Base-by-base conservation (phyloP, 2,329 filamentous ascomycete genomes). In the Trichoderma polysporum region DNA sequence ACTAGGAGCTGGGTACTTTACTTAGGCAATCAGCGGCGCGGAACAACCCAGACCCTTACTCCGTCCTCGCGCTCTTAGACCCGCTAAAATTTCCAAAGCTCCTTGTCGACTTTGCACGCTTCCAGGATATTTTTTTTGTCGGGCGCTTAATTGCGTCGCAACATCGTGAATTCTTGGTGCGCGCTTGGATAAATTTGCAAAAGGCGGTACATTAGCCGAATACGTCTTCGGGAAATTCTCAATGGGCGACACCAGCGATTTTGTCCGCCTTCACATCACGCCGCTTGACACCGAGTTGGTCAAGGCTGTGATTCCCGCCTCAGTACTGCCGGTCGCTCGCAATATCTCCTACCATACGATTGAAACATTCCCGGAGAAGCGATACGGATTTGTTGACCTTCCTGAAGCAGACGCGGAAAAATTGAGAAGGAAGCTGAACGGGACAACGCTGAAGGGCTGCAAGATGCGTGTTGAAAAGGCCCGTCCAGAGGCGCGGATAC, bases 331-430 rank as follows among this genome's bases (percentile, higher is more conserved):
- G 15, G 82, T 82, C 53, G 92, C 92, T 22, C 88, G 88, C 69
- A 92, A 93, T 75, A 86, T 97, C 61, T 97, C 94, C n/a, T 97
- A 90, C 79, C 94, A 98, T 79, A 83, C 84, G 5, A 81, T 97
- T 71, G 87, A 93, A 75, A 94, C 94, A 0, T 97, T 97, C 70
- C 94, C 94, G 15, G 95, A 99, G 71, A 91, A 88, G 76, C 90
- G 87, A 62, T 99, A 93, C 87, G 95, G 94, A 66, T 99, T 91
- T 80, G 83, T 98, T 68, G 93, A 96, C 54, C 80, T 99, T 41
- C 94, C 94, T 0, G 80, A 77, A 3, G 86, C 88, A 79, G 93
- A 97, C 71, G 95, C 94, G 10, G 91, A 94, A n/a, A 97, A 93
- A 78, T 80, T 98, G 63, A 93, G 90, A 81, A 94, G 91, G 80